Percentiles rank a stretch among this genome's conserved stretches.
phyloP scores from a whole-genome alignment of 1,284 basidiomycete genomes.

The Apiotrichum gracile region DNA sequence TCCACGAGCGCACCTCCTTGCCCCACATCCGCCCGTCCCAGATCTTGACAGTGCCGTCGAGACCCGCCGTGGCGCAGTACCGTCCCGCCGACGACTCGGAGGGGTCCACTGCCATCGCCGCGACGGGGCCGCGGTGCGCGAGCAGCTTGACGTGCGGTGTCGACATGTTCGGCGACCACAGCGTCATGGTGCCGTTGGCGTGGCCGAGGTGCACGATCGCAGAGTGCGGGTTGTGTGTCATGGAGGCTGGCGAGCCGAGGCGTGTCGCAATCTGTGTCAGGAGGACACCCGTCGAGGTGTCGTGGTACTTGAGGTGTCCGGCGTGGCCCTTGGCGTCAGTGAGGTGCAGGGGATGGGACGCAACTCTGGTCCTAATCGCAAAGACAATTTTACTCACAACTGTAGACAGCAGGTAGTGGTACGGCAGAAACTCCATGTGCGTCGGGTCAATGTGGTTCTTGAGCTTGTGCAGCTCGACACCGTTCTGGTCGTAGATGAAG shows the following conservation, averaged over 20 bases:
- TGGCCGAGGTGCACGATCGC: constrained; percentile 93
- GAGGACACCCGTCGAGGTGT: constrained; percentile 86
- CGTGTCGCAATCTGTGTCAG: constrained; percentile 86
- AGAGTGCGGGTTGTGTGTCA: constrained; percentile 87
- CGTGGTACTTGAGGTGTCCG: constrained; percentile 93
- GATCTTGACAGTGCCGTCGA: constrained; percentile 81
- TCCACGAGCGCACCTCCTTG: constrained; percentile 75
- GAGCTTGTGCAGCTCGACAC: constrained; percentile 77
- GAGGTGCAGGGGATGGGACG: not conserved
- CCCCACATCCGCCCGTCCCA: constrained; percentile 98
- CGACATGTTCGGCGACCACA: constrained; percentile 93
- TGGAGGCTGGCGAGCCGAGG: constrained; percentile 74
- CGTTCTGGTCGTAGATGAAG: constrained; percentile 91
- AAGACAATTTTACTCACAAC: constrained; percentile 55
- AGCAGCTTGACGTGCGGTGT: constrained; percentile 86
- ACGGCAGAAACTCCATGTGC: constrained; percentile 85
- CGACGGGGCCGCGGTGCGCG: constrained; percentile 83
- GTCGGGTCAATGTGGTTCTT: constrained; percentile 79
- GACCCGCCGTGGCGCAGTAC: constrained; percentile 84
- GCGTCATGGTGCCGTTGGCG: constrained; percentile 71
- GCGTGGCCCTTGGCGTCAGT: constrained; percentile 60
- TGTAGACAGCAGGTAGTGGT: constrained; percentile 87
- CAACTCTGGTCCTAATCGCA: too few relatives aligned
- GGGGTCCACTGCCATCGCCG: constrained; percentile 74
- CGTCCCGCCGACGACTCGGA: constrained; percentile 63